A percentile compares a stretch with the other conserved stretches of the same genome.
These are phyloP conservation scores for Pythium aristosporum DNA, from an alignment of 352 stramenopile genomes.

Conservation along the genomic window DNA sequence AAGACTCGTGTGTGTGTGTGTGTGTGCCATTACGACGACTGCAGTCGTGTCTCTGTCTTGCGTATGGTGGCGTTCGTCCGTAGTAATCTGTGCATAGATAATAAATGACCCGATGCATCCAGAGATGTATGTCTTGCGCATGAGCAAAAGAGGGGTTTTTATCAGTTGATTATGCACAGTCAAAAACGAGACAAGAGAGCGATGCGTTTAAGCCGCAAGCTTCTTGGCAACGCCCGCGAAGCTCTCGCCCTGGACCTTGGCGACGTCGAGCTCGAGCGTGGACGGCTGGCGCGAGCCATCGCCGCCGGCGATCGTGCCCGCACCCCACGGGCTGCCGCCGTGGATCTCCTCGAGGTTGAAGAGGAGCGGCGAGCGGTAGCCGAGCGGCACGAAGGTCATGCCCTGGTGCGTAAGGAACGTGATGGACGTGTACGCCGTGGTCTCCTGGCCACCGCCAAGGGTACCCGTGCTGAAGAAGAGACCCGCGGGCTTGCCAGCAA, in stretches of 20 bases:
- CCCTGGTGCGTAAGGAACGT: constrained; percentile 90
- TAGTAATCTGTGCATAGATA: no score
- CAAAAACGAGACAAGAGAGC: constrained; percentile 5
- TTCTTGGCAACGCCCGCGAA: constrained; percentile 86
- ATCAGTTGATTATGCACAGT: no score
- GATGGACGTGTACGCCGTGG: constrained; percentile 76
- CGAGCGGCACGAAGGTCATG: constrained; percentile 90
- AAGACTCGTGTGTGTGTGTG: not conserved
- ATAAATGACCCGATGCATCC: no score
- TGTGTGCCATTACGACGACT: not conserved
- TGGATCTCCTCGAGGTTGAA: constrained; percentile 83
- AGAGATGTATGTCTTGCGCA: not conserved
- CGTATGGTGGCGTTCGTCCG: no score
- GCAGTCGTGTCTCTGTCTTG: no score
- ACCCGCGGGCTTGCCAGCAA: constrained; percentile 86
- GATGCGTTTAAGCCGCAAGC: constrained; percentile 49
- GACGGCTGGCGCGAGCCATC: constrained; percentile 82
- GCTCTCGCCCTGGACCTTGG: constrained; percentile 76
- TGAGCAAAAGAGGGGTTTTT: not conserved
- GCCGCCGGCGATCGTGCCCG: constrained; percentile 75
- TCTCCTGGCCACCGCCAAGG: constrained; percentile 88
- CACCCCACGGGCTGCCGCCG: constrained; percentile 76
- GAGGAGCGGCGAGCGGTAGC: constrained; percentile 57
- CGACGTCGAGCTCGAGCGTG: constrained; percentile 78
- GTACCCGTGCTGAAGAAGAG: constrained; percentile 88